Base-by-base conservation (phyloP, 257 asterid species). In the Orobanche coerulescens region DNA sequence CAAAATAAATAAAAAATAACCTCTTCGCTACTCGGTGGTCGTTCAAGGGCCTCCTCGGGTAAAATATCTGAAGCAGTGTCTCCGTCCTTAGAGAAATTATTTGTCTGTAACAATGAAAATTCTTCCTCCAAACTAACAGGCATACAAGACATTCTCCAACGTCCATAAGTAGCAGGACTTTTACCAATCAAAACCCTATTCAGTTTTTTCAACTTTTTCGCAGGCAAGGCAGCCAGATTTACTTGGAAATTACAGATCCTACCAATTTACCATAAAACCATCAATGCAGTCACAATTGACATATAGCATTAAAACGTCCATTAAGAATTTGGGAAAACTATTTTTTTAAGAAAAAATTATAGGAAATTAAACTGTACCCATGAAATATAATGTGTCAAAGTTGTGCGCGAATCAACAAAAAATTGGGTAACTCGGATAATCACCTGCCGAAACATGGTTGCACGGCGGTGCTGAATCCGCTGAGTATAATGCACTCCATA, bases 61-160 rank as follows among this genome's bases (percentile, higher is more conserved):
- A 60, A 39, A 55, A 65, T 36, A 40, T 64, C 74, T 2, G 64
- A 9, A 72, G 67, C 81, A 65, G 46, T 25, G 34, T 59, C 73
- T 19, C 65, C 79, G 16, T 16, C 77, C 36, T 37, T 44, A 9
- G 82, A 34, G 26, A 68, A 69, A 44, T 54, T 62, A 39, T 65
- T 67, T 0, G 94, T 72, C 42, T 73, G 72, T 47, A 71, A 2
- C 3, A 78, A 74, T n/a, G 85, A 68, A 64, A 74, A 71, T 48
- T 82, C 80, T 72, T 75, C 76, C 78, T 75, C 82, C 79, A 81
- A 68, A 69, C 80, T 78, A 67, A 78, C 61, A 37, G 90, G 81
- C n/a, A 39, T 46, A 57, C 91, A 78, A 36, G 51, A 73, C 52
- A 77, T 59, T 68, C 69, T 76, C 83, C 79, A 69, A 44, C 59